Conservation (phyloP, 306 rosid genomes). For the Vigna reflexopilosa region DNA sequence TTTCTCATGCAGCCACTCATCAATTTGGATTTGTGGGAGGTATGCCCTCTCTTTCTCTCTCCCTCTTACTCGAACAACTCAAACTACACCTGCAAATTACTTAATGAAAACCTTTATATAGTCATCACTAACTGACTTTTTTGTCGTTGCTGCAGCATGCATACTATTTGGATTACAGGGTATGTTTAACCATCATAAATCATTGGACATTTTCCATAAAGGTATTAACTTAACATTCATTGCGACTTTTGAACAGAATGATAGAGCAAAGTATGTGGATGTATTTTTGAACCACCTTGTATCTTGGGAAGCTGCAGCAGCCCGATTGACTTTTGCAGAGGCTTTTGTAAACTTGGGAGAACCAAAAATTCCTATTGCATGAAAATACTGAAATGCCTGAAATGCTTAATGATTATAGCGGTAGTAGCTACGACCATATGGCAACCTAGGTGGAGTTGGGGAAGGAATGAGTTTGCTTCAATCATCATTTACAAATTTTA, state of each 20-base stretch:
- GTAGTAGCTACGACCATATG: constrained; percentile 6
- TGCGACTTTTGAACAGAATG: constrained; percentile 69
- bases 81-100: constrained; percentile 9
- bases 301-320: constrained; percentile 84
- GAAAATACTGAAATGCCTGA: constrained; percentile 51
- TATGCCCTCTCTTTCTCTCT: constrained; percentile 50
- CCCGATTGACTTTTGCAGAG: constrained; percentile 70
- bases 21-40: constrained; percentile 99
- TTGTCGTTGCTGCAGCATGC: constrained; percentile 77
- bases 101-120: not conserved
- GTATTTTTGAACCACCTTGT: constrained; percentile 83
- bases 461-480: constrained; percentile 9
- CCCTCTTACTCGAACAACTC: not conserved
- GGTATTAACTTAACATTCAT: constrained; percentile 32
- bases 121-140: constrained; percentile 44
- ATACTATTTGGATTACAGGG: constrained; percentile 93
- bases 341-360: constrained; percentile 88
- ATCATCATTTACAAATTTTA: constrained; percentile 18
- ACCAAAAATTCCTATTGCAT: constrained; percentile 89
- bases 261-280: constrained; percentile 74
- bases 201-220: constrained; percentile 15
- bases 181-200: constrained; percentile 44
- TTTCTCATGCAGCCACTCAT: constrained; percentile 81
- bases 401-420: constrained; percentile 29
- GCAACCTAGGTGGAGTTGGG: constrained; percentile 26